phyloP scores from a whole-genome alignment of 2,329 filamentous ascomycete genomes.

The Xylaria sp. region DNA sequence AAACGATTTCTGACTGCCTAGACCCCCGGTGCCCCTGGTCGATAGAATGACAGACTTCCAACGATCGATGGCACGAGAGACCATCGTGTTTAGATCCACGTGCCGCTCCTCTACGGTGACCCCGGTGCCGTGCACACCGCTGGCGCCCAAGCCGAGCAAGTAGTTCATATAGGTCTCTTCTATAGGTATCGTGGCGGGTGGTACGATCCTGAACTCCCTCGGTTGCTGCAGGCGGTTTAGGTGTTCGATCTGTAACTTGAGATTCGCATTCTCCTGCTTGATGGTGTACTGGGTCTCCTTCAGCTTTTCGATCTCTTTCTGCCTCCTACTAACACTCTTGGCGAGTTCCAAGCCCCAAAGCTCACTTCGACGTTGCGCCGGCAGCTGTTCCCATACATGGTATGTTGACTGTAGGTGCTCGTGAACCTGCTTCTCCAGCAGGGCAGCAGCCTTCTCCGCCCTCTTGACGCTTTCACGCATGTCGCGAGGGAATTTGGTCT shows the following conservation, averaged over 20 bases:
- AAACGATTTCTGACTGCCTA: conserved; percentile 63
- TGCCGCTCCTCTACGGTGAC: conserved; percentile 63
- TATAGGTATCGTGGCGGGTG: conserved; percentile 64
- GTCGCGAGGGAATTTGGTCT: conserved; percentile 55
- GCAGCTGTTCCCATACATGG: conserved; percentile 77
- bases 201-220: conserved; percentile 65
- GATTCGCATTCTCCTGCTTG: conserved; percentile 67
- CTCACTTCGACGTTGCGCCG: conserved; percentile 65
- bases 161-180: conserved; percentile 61
- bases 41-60: conserved; percentile 72
- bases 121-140: conserved; percentile 57
- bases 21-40: conserved; percentile 58
- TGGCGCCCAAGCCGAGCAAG: conserved; percentile 59
- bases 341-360: conserved; percentile 72
- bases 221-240: conserved; percentile 69
- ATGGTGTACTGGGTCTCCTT: conserved; percentile 62
- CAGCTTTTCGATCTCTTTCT: conserved; percentile 65
- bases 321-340: conserved; percentile 66
- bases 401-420: conserved; percentile 83
- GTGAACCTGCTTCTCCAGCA: conserved; percentile 75
- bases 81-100: conserved; percentile 62
- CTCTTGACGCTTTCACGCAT: conserved; percentile 60
- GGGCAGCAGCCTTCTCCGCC: conserved; percentile 64
- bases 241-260: conserved; percentile 69
- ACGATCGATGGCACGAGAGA: conserved; percentile 67